A percentile compares a stretch with the other conserved stretches of the same genome.
These are phyloP conservation scores for Calonectria crousiana DNA, from an alignment of 2,329 filamentous ascomycete genomes.

Conservation along the genomic window DNA sequence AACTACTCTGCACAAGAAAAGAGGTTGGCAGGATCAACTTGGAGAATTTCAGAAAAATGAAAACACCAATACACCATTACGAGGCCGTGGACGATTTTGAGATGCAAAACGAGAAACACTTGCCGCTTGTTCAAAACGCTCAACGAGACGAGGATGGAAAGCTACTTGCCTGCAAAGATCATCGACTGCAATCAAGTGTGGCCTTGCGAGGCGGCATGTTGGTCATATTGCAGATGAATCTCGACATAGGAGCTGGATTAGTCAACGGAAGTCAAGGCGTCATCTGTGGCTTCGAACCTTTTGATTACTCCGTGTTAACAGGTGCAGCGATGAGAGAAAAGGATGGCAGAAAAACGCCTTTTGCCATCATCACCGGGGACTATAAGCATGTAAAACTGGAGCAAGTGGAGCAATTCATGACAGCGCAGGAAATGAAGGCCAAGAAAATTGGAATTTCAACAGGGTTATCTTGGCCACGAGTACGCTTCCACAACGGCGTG, in stretches of 20 bases:
- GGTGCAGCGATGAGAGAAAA: background rate
- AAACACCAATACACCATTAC: constrained; percentile 15
- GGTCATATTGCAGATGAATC: constrained; percentile 43
- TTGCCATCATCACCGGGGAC: constrained; percentile 12
- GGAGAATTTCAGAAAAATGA: constrained; percentile 24
- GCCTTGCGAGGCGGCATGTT: constrained; percentile 32
- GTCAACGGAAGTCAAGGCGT: constrained; percentile 44
- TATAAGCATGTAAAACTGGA: background rate
- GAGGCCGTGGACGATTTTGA: constrained; percentile 28
- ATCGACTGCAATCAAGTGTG: constrained; percentile 29
- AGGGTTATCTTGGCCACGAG: constrained; percentile 41
- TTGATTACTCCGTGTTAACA: constrained; percentile 1
- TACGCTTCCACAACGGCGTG: constrained; percentile 63
- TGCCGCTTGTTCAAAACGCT: constrained; percentile 4
- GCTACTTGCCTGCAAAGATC: constrained; percentile 22
- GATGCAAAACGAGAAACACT: background rate
- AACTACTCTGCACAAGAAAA: constrained; percentile 25
- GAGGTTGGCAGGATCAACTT: constrained; percentile 29
- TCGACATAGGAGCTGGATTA: constrained; percentile 23
- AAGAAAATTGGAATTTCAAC: background rate
- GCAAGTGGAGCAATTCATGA: constrained; percentile 29
- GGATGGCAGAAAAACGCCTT: background rate
- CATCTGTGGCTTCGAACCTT: constrained; percentile 35
- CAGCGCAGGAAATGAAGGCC: background rate
- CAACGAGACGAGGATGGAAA: constrained; percentile 18